A percentile compares a stretch with the other conserved stretches of the same genome.
These are phyloP conservation scores for Phytophthora pinifolia DNA, from an alignment of 352 stramenopile genomes.

Conservation along the genomic window DNA sequence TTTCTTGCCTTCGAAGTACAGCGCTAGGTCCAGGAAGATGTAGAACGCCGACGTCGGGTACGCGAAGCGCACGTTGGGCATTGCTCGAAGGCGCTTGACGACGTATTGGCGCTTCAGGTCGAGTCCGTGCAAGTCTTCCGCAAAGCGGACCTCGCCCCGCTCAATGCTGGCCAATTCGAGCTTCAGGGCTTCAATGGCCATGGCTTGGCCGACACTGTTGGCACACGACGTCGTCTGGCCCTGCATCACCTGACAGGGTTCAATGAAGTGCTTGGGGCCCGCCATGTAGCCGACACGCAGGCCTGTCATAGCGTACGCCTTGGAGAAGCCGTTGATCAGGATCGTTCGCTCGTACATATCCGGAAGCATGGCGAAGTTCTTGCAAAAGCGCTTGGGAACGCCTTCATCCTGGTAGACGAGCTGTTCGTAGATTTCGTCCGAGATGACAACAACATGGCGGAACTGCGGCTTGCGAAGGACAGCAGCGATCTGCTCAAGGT, in stretches of 20 bases:
- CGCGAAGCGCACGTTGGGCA: slow-evolving; percentile 75
- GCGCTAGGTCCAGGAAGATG: slow-evolving; percentile 90
- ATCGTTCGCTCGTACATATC: slow-evolving; percentile 91
- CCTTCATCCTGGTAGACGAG: slow-evolving; percentile 89
- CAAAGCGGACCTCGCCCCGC: slow-evolving; percentile 43
- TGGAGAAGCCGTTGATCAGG: slow-evolving; percentile 97
- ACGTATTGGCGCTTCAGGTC: slow-evolving; percentile 91
- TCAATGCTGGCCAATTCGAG: slow-evolving; percentile 65
- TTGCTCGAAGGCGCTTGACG: slow-evolving; percentile 69
- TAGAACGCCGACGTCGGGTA: slow-evolving; percentile 94
- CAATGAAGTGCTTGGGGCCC: slow-evolving; percentile 67
- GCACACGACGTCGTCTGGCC: slow-evolving; percentile 96
- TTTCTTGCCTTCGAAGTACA: slow-evolving; percentile 63
- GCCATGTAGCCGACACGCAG: slow-evolving; percentile 93
- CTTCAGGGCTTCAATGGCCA: slow-evolving; percentile 85
- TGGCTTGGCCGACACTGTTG: slow-evolving; percentile 90
- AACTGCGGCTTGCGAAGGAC: slow-evolving; percentile 60
- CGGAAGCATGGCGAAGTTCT: slow-evolving; percentile 67
- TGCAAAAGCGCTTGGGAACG: slow-evolving; percentile 47
- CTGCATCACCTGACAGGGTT: slow-evolving; percentile 90
- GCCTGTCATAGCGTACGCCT: slow-evolving; percentile 96
- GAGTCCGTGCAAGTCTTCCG: slow-evolving; percentile 38
- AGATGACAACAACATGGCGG: slow-evolving; percentile 85
- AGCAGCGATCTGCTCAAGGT: slow-evolving; percentile 49
- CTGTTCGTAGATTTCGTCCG: slow-evolving; percentile 97